Evolutionary conservation across 2,329 filamentous ascomycete species (phyloP).

Genomic region (Colletotrichum gigasporum): DNA sequence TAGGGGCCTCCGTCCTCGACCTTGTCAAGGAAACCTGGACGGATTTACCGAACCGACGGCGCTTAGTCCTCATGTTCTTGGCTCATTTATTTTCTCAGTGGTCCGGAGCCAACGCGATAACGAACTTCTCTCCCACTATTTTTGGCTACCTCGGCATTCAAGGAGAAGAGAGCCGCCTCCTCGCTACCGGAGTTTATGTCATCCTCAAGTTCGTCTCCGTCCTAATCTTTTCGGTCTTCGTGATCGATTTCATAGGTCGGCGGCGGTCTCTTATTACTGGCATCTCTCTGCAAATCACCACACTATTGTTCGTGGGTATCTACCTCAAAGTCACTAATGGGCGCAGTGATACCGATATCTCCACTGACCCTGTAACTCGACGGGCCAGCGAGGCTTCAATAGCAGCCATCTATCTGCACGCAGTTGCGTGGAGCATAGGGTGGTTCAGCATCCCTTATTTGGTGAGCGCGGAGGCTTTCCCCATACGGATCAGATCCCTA

Average conservation of each 20-base stretch:
- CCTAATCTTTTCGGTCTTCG: slow-evolving; percentile 38
- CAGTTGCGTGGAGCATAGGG: slow-evolving; percentile 55
- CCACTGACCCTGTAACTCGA: slow-evolving; percentile 33
- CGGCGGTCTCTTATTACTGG: slow-evolving; percentile 45
- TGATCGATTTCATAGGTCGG: slow-evolving; percentile 42
- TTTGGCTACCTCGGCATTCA: slow-evolving; percentile 40
- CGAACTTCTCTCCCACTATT: slow-evolving; percentile 40
- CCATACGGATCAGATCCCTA: slow-evolving; percentile 50
- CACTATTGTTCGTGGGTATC: slow-evolving; percentile 39
- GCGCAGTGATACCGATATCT: slow-evolving; percentile 31
- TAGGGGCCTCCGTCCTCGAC: slow-evolving; percentile 39
- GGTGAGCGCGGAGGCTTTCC: slow-evolving; percentile 55
- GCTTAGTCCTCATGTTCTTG: slow-evolving; percentile 43
- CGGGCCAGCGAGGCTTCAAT: slow-evolving; percentile 49
- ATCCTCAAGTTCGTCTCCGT: slow-evolving; percentile 41
- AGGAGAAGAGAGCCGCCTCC: slow-evolving; percentile 35
- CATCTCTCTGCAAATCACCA: slow-evolving; percentile 43
- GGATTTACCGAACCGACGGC: slow-evolving; percentile 37
- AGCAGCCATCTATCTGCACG: slow-evolving; percentile 53
- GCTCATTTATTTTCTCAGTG: slow-evolving; percentile 40
- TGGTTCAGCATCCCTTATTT: slow-evolving; percentile 57
- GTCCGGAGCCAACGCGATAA: slow-evolving; percentile 42
- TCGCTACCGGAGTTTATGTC: slow-evolving; percentile 39
- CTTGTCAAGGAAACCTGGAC: slow-evolving; percentile 45
- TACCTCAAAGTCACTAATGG: slow-evolving; percentile 42